A percentile compares a stretch with the other conserved stretches of the same genome.
Evolutionary conservation across 2,329 filamentous ascomycete genomes (phyloP).

Genomic region (Epicoccum nigrum): DNA sequence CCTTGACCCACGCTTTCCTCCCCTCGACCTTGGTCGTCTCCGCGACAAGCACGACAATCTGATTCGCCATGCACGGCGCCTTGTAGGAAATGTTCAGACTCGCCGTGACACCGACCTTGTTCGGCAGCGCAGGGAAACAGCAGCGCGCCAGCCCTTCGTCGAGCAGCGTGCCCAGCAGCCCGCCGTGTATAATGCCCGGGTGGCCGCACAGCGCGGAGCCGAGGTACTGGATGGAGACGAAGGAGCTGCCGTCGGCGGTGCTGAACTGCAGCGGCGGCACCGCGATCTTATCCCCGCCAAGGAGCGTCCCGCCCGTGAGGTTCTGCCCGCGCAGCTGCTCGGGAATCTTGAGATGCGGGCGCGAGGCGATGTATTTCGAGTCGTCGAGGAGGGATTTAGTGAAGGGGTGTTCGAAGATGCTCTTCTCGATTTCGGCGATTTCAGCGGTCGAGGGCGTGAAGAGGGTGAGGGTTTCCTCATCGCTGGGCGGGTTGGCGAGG

Average conservation of each 20-base stretch:
- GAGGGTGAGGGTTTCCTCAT: slow-evolving; percentile 74
- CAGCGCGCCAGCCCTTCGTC: slow-evolving; percentile 89
- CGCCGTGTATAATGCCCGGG: slow-evolving; percentile 88
- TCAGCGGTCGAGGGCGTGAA: slow-evolving; percentile 64
- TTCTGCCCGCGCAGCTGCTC: slow-evolving; percentile 71
- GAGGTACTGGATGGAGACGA: slow-evolving; percentile 75
- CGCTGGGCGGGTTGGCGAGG: slow-evolving; percentile 63
- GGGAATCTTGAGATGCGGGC: slow-evolving; percentile 89
- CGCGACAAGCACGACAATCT: slow-evolving; percentile 78
- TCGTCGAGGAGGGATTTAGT: slow-evolving; percentile 70
- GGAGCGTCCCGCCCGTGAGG: slow-evolving; percentile 80
- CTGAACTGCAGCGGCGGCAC: slow-evolving; percentile 82
- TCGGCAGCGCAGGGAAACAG: slow-evolving; percentile 86
- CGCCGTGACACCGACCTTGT: slow-evolving; percentile 85
- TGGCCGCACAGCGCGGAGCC: slow-evolving; percentile 85
- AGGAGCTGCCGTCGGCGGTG: slow-evolving; percentile 56
- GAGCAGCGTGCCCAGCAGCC: slow-evolving; percentile 86
- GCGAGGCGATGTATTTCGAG: slow-evolving; percentile 72
- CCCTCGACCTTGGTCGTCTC: slow-evolving; percentile 86
- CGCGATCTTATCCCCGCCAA: slow-evolving; percentile 75
- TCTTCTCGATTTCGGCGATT: slow-evolving; percentile 67
- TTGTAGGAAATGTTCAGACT: slow-evolving; percentile 83
- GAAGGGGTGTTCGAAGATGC: slow-evolving; percentile 78
- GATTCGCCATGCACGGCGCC: slow-evolving; percentile 75
- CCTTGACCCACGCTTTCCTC: slow-evolving; percentile 92